Base-by-base conservation (phyloP, 441 rosid genomes). In the Lagerstroemia fauriei region DNA sequence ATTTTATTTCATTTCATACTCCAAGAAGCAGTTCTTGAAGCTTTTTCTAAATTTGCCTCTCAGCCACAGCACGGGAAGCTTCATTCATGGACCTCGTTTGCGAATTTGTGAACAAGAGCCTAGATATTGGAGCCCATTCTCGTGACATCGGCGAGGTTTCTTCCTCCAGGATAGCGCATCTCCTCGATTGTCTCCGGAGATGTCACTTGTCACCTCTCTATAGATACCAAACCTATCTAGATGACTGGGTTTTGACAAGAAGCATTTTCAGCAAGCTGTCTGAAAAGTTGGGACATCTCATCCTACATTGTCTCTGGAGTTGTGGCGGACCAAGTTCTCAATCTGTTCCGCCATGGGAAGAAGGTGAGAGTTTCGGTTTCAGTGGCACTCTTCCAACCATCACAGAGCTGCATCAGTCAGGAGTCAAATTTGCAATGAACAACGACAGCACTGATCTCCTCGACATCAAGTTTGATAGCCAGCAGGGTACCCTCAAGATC, bases 401-500 rank as follows among this genome's bases (percentile, higher is more conserved):
- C 1, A 27, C 17, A 2, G 38, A 74, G 70, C 13, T 80, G 22
- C 77, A 44, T 12, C 75, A 27, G 25, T 72, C 81, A 0, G 75
- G 83, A 7, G 81, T 80, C 53, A 57, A 24, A n/a, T 69, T 75
- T 32, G 47, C 1, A 9, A 9, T 2, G 12, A 66, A 34, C 65
- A 11, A 25, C 1, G 1, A 50, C 20, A 80, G 72, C 72, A 59
- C 11, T 51, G 25, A 80, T 78, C 51, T 75, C 6, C 32, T 85
- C 4, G 73, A 82, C 27, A 79, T 82, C 1, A 41, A 51, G 7
- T 76, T 79, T 47, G 3, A 76, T 13, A 78, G 59, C 13, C 44
- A 38, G 44, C 44, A 38, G 44, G 29, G 77, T 25, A 51, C 68
- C 17, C 41, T 85, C 32, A 68, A 22, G 59, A 79, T 79, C 22